Evolutionary conservation across 208 protist species (phyloP).

Genomic region (Wallacemonas sp.): DNA sequence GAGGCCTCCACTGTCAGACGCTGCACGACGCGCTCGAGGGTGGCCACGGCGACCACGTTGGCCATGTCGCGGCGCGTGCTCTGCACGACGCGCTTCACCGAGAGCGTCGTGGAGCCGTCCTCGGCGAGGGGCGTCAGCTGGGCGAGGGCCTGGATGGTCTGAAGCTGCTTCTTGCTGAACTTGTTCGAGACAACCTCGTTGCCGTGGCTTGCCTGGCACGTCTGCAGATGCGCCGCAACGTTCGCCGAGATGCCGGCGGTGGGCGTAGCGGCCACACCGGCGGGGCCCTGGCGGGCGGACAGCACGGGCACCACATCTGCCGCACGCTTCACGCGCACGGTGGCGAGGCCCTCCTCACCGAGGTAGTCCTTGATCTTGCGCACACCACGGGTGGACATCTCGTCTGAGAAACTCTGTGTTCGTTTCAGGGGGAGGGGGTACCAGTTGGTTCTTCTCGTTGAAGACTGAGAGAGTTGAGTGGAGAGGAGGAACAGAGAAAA

Average conservation of each 20-base stretch:
- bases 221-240: conserved; percentile 26
- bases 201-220: conserved; percentile 1
- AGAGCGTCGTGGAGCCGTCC: conserved; percentile 6
- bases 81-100: conserved; percentile 32
- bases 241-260: conserved; percentile 7
- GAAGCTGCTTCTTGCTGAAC: conserved; percentile 25
- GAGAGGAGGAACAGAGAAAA: no score
- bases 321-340: conserved; percentile 47
- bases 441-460: not conserved
- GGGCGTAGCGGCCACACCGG: not conserved
- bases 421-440: not conserved
- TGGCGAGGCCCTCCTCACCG: conserved; percentile 16
- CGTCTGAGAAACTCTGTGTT: no score
- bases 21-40: conserved; percentile 34
- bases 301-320: conserved; percentile 67
- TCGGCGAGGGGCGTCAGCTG: not conserved
- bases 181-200: conserved; percentile 17
- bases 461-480: not conserved
- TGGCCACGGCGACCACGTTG: conserved; percentile 27
- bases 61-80: conserved; percentile 17
- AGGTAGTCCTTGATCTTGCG: conserved; percentile 58
- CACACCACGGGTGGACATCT: conserved; percentile 41
- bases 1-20: not conserved
- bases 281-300: conserved; percentile 17
- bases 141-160: conserved; percentile 23